Conservation (phyloP, 352 stramenopile genomes). For the Aphanomyces astaci region DNA sequence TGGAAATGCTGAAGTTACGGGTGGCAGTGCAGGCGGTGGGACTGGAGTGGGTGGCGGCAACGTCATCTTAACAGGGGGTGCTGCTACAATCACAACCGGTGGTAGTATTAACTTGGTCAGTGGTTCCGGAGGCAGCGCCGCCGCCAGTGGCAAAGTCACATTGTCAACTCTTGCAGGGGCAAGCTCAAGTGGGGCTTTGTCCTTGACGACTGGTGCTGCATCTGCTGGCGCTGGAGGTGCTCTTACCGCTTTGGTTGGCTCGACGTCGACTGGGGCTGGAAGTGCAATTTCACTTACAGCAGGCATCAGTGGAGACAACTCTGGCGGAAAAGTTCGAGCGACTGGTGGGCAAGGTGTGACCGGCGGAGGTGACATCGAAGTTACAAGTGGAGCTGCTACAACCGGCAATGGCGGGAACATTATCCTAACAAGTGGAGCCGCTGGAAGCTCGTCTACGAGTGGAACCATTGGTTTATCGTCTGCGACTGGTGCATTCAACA, state of each 20-base stretch:
- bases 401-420: constrained; percentile 4
- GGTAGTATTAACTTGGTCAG: constrained; percentile 1
- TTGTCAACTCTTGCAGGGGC: constrained; percentile 3
- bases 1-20: neutral
- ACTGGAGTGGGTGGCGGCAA: neutral
- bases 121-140: neutral
- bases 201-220: neutral
- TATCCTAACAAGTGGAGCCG: neutral
- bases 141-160: constrained; percentile 2
- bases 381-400: constrained; percentile 25
- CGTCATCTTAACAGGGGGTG: constrained; percentile 1
- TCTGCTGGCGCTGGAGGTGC: constrained; percentile 25
- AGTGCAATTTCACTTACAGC: constrained; percentile 41
- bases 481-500: constrained; percentile 7
- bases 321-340: constrained; percentile 31
- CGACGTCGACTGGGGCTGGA: constrained; percentile 30
- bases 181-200: constrained; percentile 7
- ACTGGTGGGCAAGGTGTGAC: constrained; percentile 29
- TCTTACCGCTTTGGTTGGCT: constrained; percentile 34
- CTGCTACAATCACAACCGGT: constrained; percentile 30
- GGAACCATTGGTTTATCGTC: neutral
- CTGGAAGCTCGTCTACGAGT: neutral
- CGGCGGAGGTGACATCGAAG: constrained; percentile 36
- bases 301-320: neutral
- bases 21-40: neutral